Base-by-base conservation (phyloP, 2,329 filamentous ascomycete species). In the Scytalidium lignicola region DNA sequence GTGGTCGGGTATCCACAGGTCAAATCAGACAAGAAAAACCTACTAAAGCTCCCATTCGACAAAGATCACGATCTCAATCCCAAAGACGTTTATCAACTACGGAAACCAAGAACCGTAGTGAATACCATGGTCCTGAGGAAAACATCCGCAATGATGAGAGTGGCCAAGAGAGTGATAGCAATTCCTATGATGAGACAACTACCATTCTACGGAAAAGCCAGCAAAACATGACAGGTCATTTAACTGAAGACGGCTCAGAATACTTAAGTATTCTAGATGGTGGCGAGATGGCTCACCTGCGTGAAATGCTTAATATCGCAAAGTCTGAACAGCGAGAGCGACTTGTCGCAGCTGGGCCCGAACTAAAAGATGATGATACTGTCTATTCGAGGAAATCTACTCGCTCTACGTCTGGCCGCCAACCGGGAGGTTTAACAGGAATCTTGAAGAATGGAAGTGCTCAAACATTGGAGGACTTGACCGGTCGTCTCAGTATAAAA, bases 51-150 rank as follows among this genome's bases (percentile, higher is more conserved):
- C 44, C 42, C 42, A n/a, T 37, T 49, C 51, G 41, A 28, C 40
- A 22, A 29, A 46, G 44, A 17, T 48, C 32, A 46, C 41, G 45
- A n/a, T 42, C 23, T 15, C 28, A 42, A 46, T 43, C 44, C 32
- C 47, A 44, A 23, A 46, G 37, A 49, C 60, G 17, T 43, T 49
- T 18, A 42, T 51, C 17, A 52, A 62, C 19, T 60, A 58, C 32
- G 5, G 32, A 37, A 4, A 13, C n/a, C 15, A 37, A 17, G n/a
- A 13, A n/a, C 19, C 15, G 28, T 29, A 29, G 6, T 17, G 20
- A 44, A 20, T 8, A 43, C 12, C 10, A 6, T 28, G 21, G 22
- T 7, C 19, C 21, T 6, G 20, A 47, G 13, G 5, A 12, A 17
- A 5, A 47, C 17, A 20, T 6, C 19, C 18, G 7, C 32, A 28